Base-by-base conservation (phyloP, 305 asterid species). In the Fraxinus platypoda region DNA sequence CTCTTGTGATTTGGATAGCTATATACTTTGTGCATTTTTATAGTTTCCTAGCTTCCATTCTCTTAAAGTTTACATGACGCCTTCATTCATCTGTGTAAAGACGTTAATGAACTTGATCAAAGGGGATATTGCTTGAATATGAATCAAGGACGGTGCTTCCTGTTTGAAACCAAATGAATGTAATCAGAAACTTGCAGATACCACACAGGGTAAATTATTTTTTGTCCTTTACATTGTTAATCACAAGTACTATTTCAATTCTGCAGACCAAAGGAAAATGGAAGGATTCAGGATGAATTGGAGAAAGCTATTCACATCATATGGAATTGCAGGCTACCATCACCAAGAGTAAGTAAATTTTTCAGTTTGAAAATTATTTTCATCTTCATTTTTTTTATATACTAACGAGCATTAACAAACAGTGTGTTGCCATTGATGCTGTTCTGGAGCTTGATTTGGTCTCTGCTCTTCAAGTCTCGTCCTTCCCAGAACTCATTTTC, bases 381-480 rank as follows among this genome's bases (percentile, higher is more conserved):
- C 38, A 57, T 78, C 78, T 83, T 80, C 78, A 80, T 74, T 73
- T 66, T 37, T 30, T 71, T 72, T 49, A 64, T 13, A 21, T 81
- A 81, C 87, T 87, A 78, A 86, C 33, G 82, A 70, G 79, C 76
- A 74, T 72, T 77, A 12, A 72, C 74, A 82, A 81, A 77, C 87
- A 94, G 98, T 95, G 98, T 84, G 91, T 93, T 6, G 97, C 98
- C 19, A 78, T 95, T 83, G 98, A 95, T 87, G 98, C 98, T 41
- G 91, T 92, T 82, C 80, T 86, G 6, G 98, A 95, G 87, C 87
- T 77, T 57, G 90, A 91, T 89, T 88, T 95, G 93, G 97, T 88
- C 46, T 86, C 97, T 83, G 95, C 98, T 68, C 91, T 94, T 74
- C 75, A 85, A 87, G 98, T 95, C 38, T 91, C 95, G 43, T 82